These are phyloP conservation scores for Talaromyces islandicus DNA, from an alignment of 2,329 filamentous ascomycete species.

Conservation along the genomic window DNA sequence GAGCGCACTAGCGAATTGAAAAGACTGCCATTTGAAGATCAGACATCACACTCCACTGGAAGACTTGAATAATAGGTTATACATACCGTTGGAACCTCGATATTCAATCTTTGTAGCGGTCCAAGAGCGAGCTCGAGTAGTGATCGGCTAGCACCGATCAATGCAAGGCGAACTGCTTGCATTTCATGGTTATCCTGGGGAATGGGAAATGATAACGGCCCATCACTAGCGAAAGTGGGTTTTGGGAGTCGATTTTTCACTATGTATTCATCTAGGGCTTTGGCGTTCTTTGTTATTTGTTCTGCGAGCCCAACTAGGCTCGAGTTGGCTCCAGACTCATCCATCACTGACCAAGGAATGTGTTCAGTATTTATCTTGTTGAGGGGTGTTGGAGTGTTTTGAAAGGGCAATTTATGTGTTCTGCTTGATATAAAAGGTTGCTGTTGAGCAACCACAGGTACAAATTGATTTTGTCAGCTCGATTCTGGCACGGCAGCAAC, in stretches of 20 bases:
- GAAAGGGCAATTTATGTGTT: not conserved
- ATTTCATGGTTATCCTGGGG: not conserved
- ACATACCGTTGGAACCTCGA: not conserved
- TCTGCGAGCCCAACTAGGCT: not conserved
- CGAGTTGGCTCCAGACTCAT: not conserved
- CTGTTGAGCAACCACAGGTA: not conserved
- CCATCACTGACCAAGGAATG: not conserved
- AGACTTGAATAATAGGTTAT: not conserved
- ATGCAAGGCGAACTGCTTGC: not conserved
- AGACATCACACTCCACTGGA: not conserved
- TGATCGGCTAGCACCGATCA: not conserved
- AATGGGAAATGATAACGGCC: not conserved
- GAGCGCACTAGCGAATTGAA: not conserved
- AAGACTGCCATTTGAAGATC: not conserved
- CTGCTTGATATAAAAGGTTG: not conserved
- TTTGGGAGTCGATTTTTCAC: not conserved
- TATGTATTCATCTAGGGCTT: not conserved
- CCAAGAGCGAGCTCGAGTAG: not conserved
- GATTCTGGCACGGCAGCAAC: not conserved
- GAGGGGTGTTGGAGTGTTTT: not conserved
- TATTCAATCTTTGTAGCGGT: not conserved
- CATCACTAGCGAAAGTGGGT: not conserved
- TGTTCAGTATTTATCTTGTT: not conserved
- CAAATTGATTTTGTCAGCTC: not conserved
- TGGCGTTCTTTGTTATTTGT: not conserved